Evolutionary conservation across 129 eudicot genomes (phyloP), one percentile per base, ranked within the genome.

Genomic region (Pittosporum tobira): DNA sequence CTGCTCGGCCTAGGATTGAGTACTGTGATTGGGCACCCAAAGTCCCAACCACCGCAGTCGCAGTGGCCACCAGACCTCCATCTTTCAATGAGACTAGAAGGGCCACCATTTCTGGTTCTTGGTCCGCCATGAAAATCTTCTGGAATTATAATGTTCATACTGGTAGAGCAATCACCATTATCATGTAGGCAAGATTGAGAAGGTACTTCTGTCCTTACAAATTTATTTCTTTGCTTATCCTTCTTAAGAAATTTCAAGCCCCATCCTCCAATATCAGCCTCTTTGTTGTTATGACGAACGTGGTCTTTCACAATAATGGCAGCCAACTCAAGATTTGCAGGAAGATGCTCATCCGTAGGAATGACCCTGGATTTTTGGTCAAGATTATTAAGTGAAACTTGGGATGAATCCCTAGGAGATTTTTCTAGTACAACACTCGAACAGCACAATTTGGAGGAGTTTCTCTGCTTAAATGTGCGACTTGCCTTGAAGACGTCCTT

Each of bases 41-140:
- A 43, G 66, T 91, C 98, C 98, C 98, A 91, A 24, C 98, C 98
- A 31, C 96, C 98, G 70, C 98, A 91, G 48, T 91, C 94, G 23
- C 98, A 91, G 15, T 15, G 63, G 15, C 98, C 98, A 12, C 81
- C 84, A 14, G 76, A 76, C 46, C 70, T 80, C 89, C 95, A 91
- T 72, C 98, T 69, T 53, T 91, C 94, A 42, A 76, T 69, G 52
- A 91, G 94, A 51, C 90, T 71, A 38, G 94, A 71, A 18, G 94
- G 94, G 14, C 95, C 96, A 54, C 85, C 81, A 6, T 50, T 75
- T 62, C 76, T 70, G 19, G 57, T 69, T 70, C 71, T 76, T 31
- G 95, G 88, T 44, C 94, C 88, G 16, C 98, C 98, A 28, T 91
- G 98, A 50, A 81, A 30, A 46, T 81, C 94, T 22, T 83, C 81